Percentiles rank a stretch among this genome's conserved stretches.
Conservation (phyloP, 129 eudicot species). For the Calendula officinalis region DNA sequence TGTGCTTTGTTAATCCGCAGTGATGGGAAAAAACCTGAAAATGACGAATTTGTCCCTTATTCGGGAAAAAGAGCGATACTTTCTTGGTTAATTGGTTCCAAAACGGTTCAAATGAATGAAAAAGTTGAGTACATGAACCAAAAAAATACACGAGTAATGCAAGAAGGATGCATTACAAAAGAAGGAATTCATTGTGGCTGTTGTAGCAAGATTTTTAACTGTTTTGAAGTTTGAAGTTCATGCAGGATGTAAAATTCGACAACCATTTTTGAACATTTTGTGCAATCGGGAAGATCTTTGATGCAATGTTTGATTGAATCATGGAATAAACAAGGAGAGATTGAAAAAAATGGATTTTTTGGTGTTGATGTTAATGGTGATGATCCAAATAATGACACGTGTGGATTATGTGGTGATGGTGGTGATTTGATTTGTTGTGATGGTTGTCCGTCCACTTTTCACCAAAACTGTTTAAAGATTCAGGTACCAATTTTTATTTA, state of each 20-base stretch:
- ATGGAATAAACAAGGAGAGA: constrained; percentile 84
- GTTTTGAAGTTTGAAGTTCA: constrained; percentile 93
- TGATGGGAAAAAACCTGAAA: constrained; percentile 52
- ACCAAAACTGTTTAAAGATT: constrained; percentile 78
- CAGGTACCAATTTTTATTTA: constrained; percentile 38
- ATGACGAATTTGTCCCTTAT: constrained; percentile 65
- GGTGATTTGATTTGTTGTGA: constrained; percentile 94
- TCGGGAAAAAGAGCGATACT: constrained; percentile 72
- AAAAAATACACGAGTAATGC: constrained; percentile 67
- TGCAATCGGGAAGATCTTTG: constrained; percentile 70
- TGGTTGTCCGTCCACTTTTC: constrained; percentile 91
- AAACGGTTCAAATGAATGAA: constrained; percentile 56
- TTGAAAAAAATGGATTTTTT: constrained; percentile 49
- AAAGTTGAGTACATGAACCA: constrained; percentile 86
- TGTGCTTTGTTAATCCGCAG: constrained; percentile 71
- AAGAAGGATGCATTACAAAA: constrained; percentile 91
- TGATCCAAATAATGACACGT: constrained; percentile 88
- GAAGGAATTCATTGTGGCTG: constrained; percentile 96
- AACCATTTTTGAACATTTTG: constrained; percentile 67
- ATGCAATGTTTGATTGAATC: constrained; percentile 83
- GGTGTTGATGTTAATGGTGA: constrained; percentile 27
- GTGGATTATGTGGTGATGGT: constrained; percentile 90
- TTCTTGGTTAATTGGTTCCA: constrained; percentile 83
- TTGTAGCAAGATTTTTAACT: constrained; percentile 73
- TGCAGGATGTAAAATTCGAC: constrained; percentile 85